Base-by-base conservation (phyloP, 495 filamentous ascomycete species). In the Penicillium simplicissimum region DNA sequence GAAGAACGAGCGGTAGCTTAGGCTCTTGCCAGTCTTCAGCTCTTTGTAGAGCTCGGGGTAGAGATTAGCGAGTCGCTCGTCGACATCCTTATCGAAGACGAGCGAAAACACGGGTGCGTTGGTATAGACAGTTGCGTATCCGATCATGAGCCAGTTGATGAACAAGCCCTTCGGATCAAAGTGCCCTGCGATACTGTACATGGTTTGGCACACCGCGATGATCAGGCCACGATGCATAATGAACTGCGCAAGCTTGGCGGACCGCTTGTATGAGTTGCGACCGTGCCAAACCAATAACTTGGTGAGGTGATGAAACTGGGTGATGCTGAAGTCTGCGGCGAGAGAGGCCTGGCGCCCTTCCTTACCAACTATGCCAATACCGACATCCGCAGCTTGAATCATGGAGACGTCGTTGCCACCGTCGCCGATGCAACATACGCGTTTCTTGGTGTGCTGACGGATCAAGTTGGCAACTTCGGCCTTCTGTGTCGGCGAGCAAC, bases 21-120 rank as follows among this genome's bases (percentile, higher is more conserved):
- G 79, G 40, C 89, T 91, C 25, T 88, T 86, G 17, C 93, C 93
- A 0, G 84, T 82, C 7, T 93, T 97, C 10, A 99, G 75, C 69
- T 99, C 96, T 63, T 95, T 96, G 83, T 99, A 99, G 6, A 99
- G 82, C 68, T 99, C 96, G 3, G 96, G 96, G 73, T 98, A 99
- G 34, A 98, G 84, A 66, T 96, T 96, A 36, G 95, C 92, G 19
- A 98, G 84, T 25, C 87, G 83, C 74, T 97, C 93, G 69, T 97
- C 92, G 25, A 99, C 94, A 68, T 99, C 96, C 59, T 88, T 88
- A 72, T 99, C 96, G 10, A 98, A 86, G 8, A 97, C 94, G n/a
- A 99, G 86, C 0, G 91, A 96, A 70, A 99, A 91, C 40, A 99
- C 96, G 0, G 96, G 96, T 2, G 83, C 82, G 77, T 95, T 96